Evolutionary conservation across 169 alveolate species (phyloP), one percentile per base, ranked within the genome.

Genomic region (Plasmodium gallinaceum): DNA sequence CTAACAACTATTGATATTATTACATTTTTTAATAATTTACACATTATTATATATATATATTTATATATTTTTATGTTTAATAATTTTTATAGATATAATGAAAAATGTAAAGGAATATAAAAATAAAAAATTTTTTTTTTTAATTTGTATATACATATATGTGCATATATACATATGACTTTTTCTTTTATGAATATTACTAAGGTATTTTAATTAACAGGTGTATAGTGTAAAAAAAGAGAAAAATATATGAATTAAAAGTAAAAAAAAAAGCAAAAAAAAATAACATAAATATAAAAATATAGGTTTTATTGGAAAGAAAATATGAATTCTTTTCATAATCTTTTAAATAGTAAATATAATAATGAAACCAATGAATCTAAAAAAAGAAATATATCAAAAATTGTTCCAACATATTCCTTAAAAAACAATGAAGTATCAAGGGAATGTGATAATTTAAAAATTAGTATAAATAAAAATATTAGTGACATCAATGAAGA

Each of bases 241-340:
- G 16, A 16, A 9, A 16, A 37, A 37, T 58, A 9, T 18, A 4
- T 58, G 48, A 18, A 24, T n/a, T 54, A n/a, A 39, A 7, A 70
- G 39, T 62, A 16, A 14, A 51, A 37, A 14, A 48, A 37, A 71
- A 60, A 20, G 68, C 20, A 51, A 43, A 42, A 42, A 39, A 51
- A 12, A 26, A 42, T 16, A 62, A 75, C 20, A 26, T 39, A n/a
- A 61, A 16, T 22, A 58, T 69, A 58, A 39, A 57, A 5, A 26
- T n/a, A 70, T 9, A 73, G 37, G 24, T 0, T 6, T 46, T 43
- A 18, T 26, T 14, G 42, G 72, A 39, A 37, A n/a, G 66, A 0
- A 62, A 75, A 62, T 46, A 75, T 75, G 88, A 75, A 75, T 75
- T 37, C 46, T 12, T 75, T 75, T 57, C 61, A 66, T 62, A 75